phyloP scores from a whole-genome alignment of 768 basidiomycete species.

The Hygrocybe coccinea region DNA sequence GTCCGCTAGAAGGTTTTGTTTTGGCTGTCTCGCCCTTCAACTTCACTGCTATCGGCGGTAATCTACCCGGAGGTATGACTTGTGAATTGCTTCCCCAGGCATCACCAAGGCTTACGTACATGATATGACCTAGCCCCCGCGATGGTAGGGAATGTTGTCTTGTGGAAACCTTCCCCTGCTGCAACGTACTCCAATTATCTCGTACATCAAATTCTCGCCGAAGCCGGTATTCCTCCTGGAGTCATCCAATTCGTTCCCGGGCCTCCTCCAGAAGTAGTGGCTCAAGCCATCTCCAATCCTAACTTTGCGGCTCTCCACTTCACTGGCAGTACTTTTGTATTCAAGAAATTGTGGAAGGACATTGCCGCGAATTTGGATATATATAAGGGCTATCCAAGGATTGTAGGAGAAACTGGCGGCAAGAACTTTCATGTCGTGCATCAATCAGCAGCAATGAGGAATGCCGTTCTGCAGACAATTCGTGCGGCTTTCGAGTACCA shows the following conservation, averaged over 20 bases:
- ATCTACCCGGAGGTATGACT: conserved; percentile 66
- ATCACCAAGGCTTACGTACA: conserved; percentile 4
- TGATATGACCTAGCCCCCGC: conserved; percentile 59
- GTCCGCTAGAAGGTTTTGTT: conserved; percentile 97
- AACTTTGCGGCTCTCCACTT: conserved; percentile 90
- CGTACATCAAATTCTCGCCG: conserved; percentile 82
- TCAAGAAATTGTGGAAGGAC: conserved; percentile 95
- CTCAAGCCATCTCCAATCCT: conserved; percentile 72
- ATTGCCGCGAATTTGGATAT: conserved; percentile 83
- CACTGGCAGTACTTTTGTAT: conserved; percentile 91
- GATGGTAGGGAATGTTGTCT: conserved; percentile 86
- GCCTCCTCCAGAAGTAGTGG: conserved; percentile 78
- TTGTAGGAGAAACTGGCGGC: conserved; percentile 97
- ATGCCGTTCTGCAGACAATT: conserved; percentile 85
- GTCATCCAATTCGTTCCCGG: conserved; percentile 98
- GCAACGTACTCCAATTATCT: conserved; percentile 96
- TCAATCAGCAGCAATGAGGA: conserved; percentile 76
- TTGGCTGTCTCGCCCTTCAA: conserved; percentile 98
- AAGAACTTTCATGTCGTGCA: conserved; percentile 99
- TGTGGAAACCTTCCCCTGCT: conserved; percentile 97
- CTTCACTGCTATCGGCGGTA: conserved; percentile 96
- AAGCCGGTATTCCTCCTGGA: conserved; percentile 89
- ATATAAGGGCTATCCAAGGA: conserved; percentile 86
- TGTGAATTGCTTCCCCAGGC: neutral
- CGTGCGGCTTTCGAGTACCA: conserved; percentile 95